These are phyloP conservation scores for Aspergillus bridgeri DNA, from an alignment of 495 filamentous ascomycete genomes.

Conservation along the genomic window DNA sequence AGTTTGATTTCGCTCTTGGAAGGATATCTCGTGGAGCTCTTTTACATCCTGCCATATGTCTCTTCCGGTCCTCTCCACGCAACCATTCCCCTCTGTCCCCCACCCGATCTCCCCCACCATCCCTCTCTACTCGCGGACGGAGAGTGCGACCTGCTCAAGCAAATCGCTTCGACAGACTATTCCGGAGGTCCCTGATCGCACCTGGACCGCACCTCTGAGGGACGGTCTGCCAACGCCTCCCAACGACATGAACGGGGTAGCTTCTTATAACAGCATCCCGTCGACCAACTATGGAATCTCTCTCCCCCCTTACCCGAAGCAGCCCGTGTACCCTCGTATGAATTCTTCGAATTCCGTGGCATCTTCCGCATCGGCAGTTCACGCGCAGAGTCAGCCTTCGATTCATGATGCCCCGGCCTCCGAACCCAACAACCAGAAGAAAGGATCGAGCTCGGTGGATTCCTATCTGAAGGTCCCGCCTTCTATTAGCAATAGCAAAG, in stretches of 20 bases:
- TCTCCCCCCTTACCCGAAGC: slow-evolving; percentile 27
- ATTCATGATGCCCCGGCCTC: slow-evolving; percentile 23
- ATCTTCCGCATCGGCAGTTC: slow-evolving; percentile 25
- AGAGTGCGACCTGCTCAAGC: slow-evolving; percentile 20
- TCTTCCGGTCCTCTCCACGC: slow-evolving; percentile 29
- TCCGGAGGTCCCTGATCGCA: slow-evolving; percentile 18
- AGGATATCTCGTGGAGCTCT: slow-evolving; percentile 5
- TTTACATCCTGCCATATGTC: slow-evolving; percentile 32
- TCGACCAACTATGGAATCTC: slow-evolving; percentile 33
- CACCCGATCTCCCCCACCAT: slow-evolving; percentile 29
- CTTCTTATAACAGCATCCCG: slow-evolving; percentile 40
- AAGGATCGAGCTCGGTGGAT: slow-evolving; percentile 44
- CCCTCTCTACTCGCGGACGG: slow-evolving; percentile 13
- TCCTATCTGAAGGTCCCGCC: slow-evolving; percentile 68
- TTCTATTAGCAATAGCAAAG: slow-evolving; percentile 69
- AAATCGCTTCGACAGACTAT: slow-evolving; percentile 18
- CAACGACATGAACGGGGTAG: slow-evolving; percentile 47
- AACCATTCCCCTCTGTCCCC: slow-evolving; percentile 25
- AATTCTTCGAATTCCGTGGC: slow-evolving; percentile 11
- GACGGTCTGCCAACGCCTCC: slow-evolving; percentile 52
- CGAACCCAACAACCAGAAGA: slow-evolving; percentile 28
- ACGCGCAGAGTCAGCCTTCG: slow-evolving; percentile 23
- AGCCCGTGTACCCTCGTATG: slow-evolving; percentile 23
- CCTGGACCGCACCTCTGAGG: slow-evolving; percentile 40
- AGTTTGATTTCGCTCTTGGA: slow-evolving; percentile 9